Percentiles rank a stretch among this genome's conserved stretches.
Evolutionary conservation across 1,284 basidiomycete genomes (phyloP).

Genomic region (Stygiomarasmius scandens): DNA sequence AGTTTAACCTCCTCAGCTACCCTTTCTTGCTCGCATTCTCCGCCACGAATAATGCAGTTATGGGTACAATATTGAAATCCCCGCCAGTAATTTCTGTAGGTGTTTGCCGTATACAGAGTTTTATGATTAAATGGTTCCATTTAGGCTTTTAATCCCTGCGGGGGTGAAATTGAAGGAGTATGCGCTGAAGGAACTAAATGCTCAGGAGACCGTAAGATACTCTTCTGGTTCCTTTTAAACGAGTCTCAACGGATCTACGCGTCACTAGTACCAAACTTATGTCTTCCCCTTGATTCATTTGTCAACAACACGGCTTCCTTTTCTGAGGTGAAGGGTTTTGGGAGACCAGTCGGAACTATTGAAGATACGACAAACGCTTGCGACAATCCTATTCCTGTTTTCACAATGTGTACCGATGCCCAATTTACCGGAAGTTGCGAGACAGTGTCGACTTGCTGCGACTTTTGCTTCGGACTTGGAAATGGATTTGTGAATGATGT

Average conservation of each 20-base stretch:
- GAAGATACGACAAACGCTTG: neutral
- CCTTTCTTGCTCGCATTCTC: no score
- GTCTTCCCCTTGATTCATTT: constrained; percentile 6
- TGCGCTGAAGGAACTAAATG: neutral
- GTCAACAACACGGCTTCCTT: constrained; percentile 3
- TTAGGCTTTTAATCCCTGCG: constrained; percentile 2
- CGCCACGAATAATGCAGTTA: no score
- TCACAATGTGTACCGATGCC: constrained; percentile 9
- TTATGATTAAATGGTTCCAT: no score
- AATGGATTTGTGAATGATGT: constrained; percentile 3
- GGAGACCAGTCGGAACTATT: neutral
- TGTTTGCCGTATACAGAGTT: no score
- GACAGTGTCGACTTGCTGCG: neutral
- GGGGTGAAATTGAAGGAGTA: neutral
- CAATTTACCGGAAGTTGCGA: constrained; percentile 7
- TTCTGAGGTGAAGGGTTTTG: constrained; percentile 9
- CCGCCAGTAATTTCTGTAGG: no score
- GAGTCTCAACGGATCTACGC: no score
- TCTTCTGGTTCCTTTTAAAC: neutral
- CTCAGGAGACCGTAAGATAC: neutral
- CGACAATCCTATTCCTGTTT: neutral
- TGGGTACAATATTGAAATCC: no score
- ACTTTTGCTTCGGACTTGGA: constrained; percentile 4
- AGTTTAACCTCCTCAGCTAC: no score
- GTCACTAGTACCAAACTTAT: constrained; percentile 3